A percentile compares a stretch with the other conserved stretches of the same genome.
Conservation (phyloP, 805 yeast genomes). For the Metschnikowia kofuensis region DNA sequence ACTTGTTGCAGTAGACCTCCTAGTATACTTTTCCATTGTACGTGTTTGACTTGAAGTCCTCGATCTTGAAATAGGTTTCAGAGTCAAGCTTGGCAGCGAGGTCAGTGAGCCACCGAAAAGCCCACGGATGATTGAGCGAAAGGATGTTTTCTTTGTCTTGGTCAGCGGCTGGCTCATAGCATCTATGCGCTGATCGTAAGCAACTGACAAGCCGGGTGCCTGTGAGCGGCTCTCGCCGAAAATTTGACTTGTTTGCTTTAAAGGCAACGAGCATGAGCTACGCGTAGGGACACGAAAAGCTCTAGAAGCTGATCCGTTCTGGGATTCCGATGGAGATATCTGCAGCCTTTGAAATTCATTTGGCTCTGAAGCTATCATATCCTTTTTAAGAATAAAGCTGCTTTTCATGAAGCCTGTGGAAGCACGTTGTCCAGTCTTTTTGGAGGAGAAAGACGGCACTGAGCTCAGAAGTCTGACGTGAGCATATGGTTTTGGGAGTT, state of each 20-base stretch:
- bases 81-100: background rate
- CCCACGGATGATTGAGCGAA: constrained; percentile 12
- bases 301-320: background rate
- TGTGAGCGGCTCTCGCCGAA: background rate
- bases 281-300: background rate
- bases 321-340: constrained; percentile 21
- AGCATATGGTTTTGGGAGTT: constrained; percentile 9
- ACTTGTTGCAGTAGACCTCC: background rate
- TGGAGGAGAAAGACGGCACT: constrained; percentile 14
- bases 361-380: constrained; percentile 31
- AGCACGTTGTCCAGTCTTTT: constrained; percentile 23
- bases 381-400: constrained; percentile 41
- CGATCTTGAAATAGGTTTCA: constrained; percentile 1
- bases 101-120: constrained; percentile 9
- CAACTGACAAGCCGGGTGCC: background rate
- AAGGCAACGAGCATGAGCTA: constrained; percentile 8
- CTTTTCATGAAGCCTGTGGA: constrained; percentile 45
- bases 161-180: constrained; percentile 19
- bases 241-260: background rate
- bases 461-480: constrained; percentile 13
- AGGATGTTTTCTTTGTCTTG: constrained; percentile 20
- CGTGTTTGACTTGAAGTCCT: no score
- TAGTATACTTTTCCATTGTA: no score
- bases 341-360: constrained; percentile 24
- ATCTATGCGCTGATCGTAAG: background rate